A percentile compares a stretch with the other conserved stretches of the same genome.
Conservation (phyloP, 2,329 filamentous ascomycete species). For the Fusarium nematophilum region DNA sequence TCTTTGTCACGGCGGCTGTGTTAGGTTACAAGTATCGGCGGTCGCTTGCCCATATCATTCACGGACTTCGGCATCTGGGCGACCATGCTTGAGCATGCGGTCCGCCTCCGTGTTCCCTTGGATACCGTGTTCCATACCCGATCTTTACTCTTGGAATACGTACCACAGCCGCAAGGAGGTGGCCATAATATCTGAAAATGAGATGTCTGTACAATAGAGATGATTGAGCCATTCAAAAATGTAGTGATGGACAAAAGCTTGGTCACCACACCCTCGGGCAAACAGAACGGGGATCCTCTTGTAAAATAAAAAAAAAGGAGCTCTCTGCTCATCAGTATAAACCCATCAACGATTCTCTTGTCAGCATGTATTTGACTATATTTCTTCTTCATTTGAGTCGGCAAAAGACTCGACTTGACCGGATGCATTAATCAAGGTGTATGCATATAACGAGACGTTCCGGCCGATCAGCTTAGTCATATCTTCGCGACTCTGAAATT, state of each 20-base stretch:
- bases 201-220: slow-evolving; percentile 26
- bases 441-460: slow-evolving; percentile 11
- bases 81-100: not conserved
- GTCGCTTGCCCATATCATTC: slow-evolving; percentile 34
- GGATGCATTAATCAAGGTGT: slow-evolving; percentile 23
- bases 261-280: slow-evolving; percentile 9
- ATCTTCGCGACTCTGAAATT: slow-evolving; percentile 29
- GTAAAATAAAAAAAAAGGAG: not conserved
- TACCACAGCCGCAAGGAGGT: slow-evolving; percentile 4
- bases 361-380: too few relatives aligned
- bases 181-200: not conserved
- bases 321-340: too few relatives aligned
- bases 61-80: slow-evolving; percentile 25
- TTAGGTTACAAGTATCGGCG: slow-evolving; percentile 45
- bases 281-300: slow-evolving; percentile 15
- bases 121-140: not conserved
- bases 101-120: not conserved
- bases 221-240: not conserved
- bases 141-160: not conserved
- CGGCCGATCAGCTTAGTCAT: slow-evolving; percentile 37
- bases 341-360: too few relatives aligned
- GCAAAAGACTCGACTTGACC: not conserved
- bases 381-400: too few relatives aligned
- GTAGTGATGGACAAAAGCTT: not conserved
- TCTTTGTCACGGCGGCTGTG: slow-evolving; percentile 41